Conservation (phyloP, 345 rosid species). For the Laguncularia racemosa region DNA sequence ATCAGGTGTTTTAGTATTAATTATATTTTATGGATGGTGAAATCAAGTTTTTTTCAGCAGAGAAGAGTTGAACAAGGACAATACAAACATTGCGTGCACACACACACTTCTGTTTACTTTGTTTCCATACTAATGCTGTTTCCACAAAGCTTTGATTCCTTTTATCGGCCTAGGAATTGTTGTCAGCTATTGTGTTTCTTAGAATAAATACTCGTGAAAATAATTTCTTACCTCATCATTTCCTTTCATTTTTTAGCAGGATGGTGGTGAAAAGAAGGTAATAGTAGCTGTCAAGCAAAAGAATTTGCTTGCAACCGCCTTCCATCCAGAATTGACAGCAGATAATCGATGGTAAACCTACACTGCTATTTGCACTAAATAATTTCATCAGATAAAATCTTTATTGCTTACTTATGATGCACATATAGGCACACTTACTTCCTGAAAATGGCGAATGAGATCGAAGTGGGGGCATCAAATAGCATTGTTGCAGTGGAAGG, state of each 20-base stretch:
- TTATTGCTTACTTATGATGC: constrained; percentile 3
- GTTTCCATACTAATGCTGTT: too few relatives aligned
- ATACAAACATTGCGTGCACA: too few relatives aligned
- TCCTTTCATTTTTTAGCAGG: constrained; percentile 40
- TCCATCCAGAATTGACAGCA: constrained; percentile 93
- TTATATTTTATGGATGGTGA: too few relatives aligned
- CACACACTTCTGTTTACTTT: too few relatives aligned
- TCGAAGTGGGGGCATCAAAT: constrained; percentile 43
- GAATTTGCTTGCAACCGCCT: constrained; percentile 82
- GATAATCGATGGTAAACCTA: constrained; percentile 76
- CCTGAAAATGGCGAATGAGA: constrained; percentile 63
- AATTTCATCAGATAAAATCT: too few relatives aligned
- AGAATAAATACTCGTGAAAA: too few relatives aligned
- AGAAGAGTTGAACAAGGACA: too few relatives aligned
- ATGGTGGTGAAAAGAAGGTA: constrained; percentile 60
- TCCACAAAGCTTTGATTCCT: too few relatives aligned
- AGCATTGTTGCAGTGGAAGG: constrained; percentile 39
- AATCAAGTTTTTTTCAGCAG: too few relatives aligned
- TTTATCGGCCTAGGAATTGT: too few relatives aligned
- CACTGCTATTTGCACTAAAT: constrained; percentile 1
- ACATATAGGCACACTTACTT: constrained; percentile 79
- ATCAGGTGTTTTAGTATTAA: too few relatives aligned
- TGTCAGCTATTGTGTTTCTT: too few relatives aligned
- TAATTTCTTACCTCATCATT: neutral
- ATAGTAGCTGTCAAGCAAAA: constrained; percentile 81